Conservation (phyloP, 2,329 filamentous ascomycete species). For the Alternaria ethzedia region DNA sequence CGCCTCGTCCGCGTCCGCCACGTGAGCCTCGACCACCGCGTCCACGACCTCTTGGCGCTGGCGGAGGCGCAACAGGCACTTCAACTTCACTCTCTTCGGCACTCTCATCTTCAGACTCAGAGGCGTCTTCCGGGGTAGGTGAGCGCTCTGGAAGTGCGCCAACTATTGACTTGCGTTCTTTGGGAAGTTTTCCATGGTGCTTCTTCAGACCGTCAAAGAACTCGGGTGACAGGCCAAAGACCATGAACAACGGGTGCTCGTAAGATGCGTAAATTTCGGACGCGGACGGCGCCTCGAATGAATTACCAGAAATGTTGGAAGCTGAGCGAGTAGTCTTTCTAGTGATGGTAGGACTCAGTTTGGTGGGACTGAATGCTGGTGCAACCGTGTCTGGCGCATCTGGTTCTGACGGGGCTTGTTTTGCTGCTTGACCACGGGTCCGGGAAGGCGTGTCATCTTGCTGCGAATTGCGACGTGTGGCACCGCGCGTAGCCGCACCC, state of each 20-base stretch:
- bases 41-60: constrained; percentile 32
- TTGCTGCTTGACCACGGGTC: constrained; percentile 42
- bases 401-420: constrained; percentile 37
- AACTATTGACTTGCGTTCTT: constrained; percentile 25
- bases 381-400: constrained; percentile 34
- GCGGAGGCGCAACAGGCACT: constrained; percentile 23
- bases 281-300: constrained; percentile 33
- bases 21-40: constrained; percentile 38
- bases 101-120: constrained; percentile 28
- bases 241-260: constrained; percentile 40
- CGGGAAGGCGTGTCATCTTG: constrained; percentile 43
- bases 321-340: constrained; percentile 45
- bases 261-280: constrained; percentile 42
- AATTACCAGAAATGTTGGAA: constrained; percentile 45
- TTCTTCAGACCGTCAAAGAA: constrained; percentile 42
- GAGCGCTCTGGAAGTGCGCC: constrained; percentile 18
- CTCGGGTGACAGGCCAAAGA: constrained; percentile 42
- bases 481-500: constrained; percentile 34
- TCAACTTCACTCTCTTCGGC: constrained; percentile 34
- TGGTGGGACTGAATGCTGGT: constrained; percentile 33
- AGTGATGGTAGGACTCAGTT: constrained; percentile 34
- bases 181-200: constrained; percentile 35
- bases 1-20: constrained; percentile 37
- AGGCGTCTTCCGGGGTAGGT: constrained; percentile 24
- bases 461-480: constrained; percentile 38